Percentiles rank a stretch among this genome's conserved stretches.
Evolutionary conservation across 495 filamentous ascomycete species (phyloP).

Genomic region (Entonaema liquescens): DNA sequence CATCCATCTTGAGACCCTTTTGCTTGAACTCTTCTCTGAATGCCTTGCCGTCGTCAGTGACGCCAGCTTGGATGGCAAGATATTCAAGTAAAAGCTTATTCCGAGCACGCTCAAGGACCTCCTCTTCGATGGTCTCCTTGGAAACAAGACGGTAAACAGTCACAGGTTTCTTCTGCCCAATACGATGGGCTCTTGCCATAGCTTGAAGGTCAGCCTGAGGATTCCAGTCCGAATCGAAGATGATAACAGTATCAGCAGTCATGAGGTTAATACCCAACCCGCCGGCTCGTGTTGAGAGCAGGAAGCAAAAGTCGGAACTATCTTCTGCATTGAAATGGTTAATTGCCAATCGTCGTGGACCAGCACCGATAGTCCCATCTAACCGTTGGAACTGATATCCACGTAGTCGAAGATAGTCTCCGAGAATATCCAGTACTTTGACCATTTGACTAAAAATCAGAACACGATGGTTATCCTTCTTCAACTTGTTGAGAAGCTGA

Average conservation of each 20-base stretch:
- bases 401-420: constrained; percentile 88
- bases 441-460: constrained; percentile 99
- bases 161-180: constrained; percentile 94
- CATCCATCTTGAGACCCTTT: constrained; percentile 65
- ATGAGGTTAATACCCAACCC: constrained; percentile 98
- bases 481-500: constrained; percentile 88
- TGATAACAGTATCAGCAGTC: constrained; percentile 97
- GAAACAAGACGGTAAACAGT: constrained; percentile 95
- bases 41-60: constrained; percentile 89
- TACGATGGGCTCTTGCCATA: constrained; percentile 97
- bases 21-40: constrained; percentile 67
- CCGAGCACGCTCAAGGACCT: constrained; percentile 91
- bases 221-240: constrained; percentile 99
- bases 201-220: constrained; percentile 97
- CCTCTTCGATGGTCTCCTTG: constrained; percentile 98
- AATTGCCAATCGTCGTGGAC: constrained; percentile 86
- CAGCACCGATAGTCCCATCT: constrained; percentile 91
- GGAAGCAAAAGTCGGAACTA: constrained; percentile 94
- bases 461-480: constrained; percentile 90
- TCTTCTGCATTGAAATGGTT: constrained; percentile 97
- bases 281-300: constrained; percentile 93
- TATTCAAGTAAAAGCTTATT: constrained; percentile 99
- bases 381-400: constrained; percentile 92
- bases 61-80: constrained; percentile 94
- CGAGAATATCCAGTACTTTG: constrained; percentile 94